phyloP scores from a whole-genome alignment of 2,329 filamentous ascomycete genomes.

The Daldinia sp. region DNA sequence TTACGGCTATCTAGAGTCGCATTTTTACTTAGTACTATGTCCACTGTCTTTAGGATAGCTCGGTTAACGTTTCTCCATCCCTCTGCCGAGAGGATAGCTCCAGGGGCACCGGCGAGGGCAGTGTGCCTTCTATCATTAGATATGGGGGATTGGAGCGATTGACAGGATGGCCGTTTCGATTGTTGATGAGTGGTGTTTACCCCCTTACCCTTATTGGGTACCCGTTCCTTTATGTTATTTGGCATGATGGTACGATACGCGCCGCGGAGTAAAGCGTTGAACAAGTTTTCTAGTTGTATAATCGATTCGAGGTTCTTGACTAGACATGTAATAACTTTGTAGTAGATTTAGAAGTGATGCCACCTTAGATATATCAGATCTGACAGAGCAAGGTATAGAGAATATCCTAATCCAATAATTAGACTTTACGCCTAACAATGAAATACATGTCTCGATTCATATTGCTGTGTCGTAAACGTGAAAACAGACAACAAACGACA shows the following conservation, averaged over 20 bases:
- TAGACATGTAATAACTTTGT: neutral
- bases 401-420: too few relatives aligned
- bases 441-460: too few relatives aligned
- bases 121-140: constrained; percentile 15
- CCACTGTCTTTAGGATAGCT: constrained; percentile 32
- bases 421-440: too few relatives aligned
- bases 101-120: constrained; percentile 7
- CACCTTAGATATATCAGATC: too few relatives aligned
- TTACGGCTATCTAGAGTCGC: constrained; percentile 21
- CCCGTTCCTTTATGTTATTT: neutral
- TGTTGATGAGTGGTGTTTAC: neutral
- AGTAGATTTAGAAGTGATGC: neutral
- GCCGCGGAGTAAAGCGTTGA: neutral
- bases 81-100: neutral
- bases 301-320: neutral
- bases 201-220: neutral
- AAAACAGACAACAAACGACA: too few relatives aligned
- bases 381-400: too few relatives aligned
- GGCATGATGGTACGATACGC: neutral
- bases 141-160: too few relatives aligned
- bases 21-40: constrained; percentile 11
- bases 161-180: neutral
- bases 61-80: constrained; percentile 34
- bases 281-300: neutral
- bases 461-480: too few relatives aligned